Evolutionary conservation across 2,329 filamentous ascomycete genomes (phyloP), one percentile per base, ranked within the genome.

Genomic region (Dactylellina drechsleri): DNA sequence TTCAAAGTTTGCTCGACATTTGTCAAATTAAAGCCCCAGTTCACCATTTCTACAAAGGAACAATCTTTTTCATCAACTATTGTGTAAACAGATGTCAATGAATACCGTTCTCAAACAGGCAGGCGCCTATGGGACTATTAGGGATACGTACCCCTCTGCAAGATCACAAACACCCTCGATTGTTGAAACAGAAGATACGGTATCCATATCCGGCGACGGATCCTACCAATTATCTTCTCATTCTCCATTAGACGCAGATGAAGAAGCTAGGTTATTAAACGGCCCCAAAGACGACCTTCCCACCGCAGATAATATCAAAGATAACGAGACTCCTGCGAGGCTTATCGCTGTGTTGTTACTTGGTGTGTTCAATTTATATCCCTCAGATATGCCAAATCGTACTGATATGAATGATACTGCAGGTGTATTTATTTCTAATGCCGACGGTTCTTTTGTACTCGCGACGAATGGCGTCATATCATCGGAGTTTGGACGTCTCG

Each of bases 361-460:
- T 6, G 70, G 70, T 74, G 65, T 62, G 28, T 18, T 50, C 20
- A 36, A 23, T 2, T 23, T 45, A 31, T 26, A 23, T 4, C 36
- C 53, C 50, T 7, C 18, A 53, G 13, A 26, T 53, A 53, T 13
- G 12, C 23, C 18, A 28, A 26, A 2, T 53, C 26, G 23, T 56
- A 13, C 10, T 40, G 28, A 57, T 15, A n/a, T 43, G 12, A 16
- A 57, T 8, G 4, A 12, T 57, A 4, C 20, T 71, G 4, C 5
- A 84, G 87, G 87, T 10, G 87, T 90, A 13, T 91, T 92, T 77
- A 86, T 91, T 12, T 86, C 86, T 5, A 88, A 89, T 65, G 86
- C 87, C 15, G 90, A 92, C 78, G 82, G 83, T 0, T 89, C 88
- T 0, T 82, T 92, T 0, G 85, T 92, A 0, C 82, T 92, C 36